phyloP scores from a whole-genome alignment of 73 alveolate species.

The Vitrella brassicaformis region DNA sequence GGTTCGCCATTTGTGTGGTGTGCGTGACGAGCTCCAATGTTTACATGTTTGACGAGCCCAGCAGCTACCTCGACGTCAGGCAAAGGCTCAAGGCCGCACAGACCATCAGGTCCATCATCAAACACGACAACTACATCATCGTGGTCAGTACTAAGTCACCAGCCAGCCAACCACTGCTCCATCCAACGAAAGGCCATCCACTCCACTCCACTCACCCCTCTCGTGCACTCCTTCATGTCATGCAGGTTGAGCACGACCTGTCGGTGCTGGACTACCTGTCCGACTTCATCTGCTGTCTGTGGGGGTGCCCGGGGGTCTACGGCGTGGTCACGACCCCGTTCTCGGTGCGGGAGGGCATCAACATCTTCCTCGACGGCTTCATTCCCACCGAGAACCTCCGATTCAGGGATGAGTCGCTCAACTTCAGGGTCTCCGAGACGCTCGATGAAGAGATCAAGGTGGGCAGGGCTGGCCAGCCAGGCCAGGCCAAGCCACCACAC shows the following conservation, averaged over 20 bases:
- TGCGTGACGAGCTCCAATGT: conserved; percentile 84
- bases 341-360: conserved; percentile 98
- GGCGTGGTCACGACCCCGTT: conserved; percentile 99
- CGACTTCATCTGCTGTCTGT: conserved; percentile 93
- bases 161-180: too few species aligned
- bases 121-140: conserved; percentile 48
- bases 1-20: conserved; percentile 92
- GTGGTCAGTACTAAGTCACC: too few species aligned
- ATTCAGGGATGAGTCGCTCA: conserved; percentile 86
- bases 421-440: conserved; percentile 66
- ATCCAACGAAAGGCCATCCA: too few species aligned
- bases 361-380: conserved; percentile 92
- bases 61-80: conserved; percentile 89
- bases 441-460: too few species aligned
- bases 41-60: conserved; percentile 98
- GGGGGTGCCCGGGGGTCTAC: conserved; percentile 94
- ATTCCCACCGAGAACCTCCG: conserved; percentile 97
- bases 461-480: too few species aligned
- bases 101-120: conserved; percentile 65
- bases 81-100: conserved; percentile 89
- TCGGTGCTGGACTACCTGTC: conserved; percentile 92
- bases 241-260: conserved; percentile 93
- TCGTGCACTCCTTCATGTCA: too few species aligned
- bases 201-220: too few species aligned
- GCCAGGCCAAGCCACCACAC: too few species aligned